Conservation (phyloP, 2,329 filamentous ascomycete species). For the Xylariaceae sp. region DNA sequence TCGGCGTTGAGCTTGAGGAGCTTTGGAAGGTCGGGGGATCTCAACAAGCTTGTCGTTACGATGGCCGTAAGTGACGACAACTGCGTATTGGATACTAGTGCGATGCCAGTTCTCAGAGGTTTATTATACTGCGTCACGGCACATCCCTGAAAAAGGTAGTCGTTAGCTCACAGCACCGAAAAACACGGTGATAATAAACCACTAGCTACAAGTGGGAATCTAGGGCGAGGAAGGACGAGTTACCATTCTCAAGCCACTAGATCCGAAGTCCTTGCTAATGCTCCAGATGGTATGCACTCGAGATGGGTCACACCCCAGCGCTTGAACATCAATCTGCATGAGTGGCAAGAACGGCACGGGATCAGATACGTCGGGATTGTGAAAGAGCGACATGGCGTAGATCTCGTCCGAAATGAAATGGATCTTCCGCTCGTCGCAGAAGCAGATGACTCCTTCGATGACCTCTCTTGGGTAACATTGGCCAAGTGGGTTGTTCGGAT, state of each 20-base stretch:
- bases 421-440: constrained; percentile 21
- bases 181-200: too few species aligned
- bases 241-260: constrained; percentile 33
- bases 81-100: constrained; percentile 9
- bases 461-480: constrained; percentile 22
- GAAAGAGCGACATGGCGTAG: constrained; percentile 21
- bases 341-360: constrained; percentile 1
- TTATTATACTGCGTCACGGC: constrained; percentile 9
- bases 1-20: constrained; percentile 3
- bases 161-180: too few species aligned
- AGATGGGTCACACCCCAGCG: constrained; percentile 1
- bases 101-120: constrained; percentile 1
- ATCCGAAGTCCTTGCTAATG: constrained; percentile 14
- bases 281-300: constrained; percentile 12
- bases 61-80: constrained; percentile 6
- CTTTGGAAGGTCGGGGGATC: not conserved
- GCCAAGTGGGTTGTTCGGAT: constrained; percentile 27
- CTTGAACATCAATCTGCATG: not conserved
- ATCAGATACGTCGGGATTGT: not conserved
- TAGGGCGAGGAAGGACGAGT: too few species aligned
- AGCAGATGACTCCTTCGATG: constrained; percentile 19
- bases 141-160: constrained; percentile 15
- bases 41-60: not conserved
- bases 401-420: constrained; percentile 29
- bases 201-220: too few species aligned